Evolutionary conservation across 345 rosid species (phyloP).

Genomic region (Conringia planisiliqua): DNA sequence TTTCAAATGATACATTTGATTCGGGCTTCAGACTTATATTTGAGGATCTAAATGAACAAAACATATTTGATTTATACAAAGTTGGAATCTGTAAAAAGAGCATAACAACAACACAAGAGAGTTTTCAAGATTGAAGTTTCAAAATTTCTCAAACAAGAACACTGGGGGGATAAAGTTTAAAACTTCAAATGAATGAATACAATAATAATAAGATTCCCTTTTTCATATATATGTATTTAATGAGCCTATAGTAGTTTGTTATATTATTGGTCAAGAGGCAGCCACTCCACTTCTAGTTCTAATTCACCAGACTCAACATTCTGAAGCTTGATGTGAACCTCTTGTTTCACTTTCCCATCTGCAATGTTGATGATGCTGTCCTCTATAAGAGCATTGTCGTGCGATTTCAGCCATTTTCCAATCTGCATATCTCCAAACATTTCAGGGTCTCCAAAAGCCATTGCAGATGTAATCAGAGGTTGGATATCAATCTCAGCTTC

Average conservation of each 20-base stretch:
- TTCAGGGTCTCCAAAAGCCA: slow-evolving; percentile 87
- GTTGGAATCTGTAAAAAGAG: neutral
- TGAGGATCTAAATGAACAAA: neutral
- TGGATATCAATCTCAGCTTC: slow-evolving; percentile 93
- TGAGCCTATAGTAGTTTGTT: slow-evolving; percentile 6
- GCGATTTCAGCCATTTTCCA: slow-evolving; percentile 88
- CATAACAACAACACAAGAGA: neutral
- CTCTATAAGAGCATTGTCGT: slow-evolving; percentile 79
- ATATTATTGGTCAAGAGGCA: slow-evolving; percentile 65
- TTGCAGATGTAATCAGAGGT: slow-evolving; percentile 86
- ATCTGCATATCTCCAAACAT: slow-evolving; percentile 95
- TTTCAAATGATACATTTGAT: slow-evolving; percentile 35
- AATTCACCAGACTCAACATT: slow-evolving; percentile 91
- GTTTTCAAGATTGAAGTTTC: slow-evolving; percentile 20
- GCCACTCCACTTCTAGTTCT: slow-evolving; percentile 77
- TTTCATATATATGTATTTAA: neutral
- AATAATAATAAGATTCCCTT: neutral
- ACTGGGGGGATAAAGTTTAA: neutral
- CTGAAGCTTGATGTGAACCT: slow-evolving; percentile 73
- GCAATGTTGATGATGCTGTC: slow-evolving; percentile 83
- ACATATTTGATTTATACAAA: slow-evolving; percentile 3
- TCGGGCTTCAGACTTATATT: neutral
- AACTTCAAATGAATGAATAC: slow-evolving; percentile 11
- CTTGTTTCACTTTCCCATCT: slow-evolving; percentile 91
- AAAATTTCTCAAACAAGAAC: slow-evolving; percentile 9